These are phyloP conservation scores for Ogataea nitratoaversa DNA, from an alignment of 805 yeast genomes.

Conservation along the genomic window DNA sequence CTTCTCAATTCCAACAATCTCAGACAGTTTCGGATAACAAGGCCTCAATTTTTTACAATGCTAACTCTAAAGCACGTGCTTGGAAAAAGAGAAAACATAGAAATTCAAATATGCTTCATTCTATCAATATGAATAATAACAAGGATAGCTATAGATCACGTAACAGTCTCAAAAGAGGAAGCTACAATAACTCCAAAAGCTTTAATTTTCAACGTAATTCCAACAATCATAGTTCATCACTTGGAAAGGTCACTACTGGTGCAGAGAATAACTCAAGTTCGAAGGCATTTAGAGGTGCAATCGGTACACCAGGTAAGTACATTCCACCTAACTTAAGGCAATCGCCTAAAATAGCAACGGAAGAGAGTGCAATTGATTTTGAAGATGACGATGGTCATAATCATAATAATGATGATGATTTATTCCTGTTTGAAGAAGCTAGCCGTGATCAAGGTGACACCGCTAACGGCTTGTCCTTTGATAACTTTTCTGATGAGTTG, in stretches of 20 bases:
- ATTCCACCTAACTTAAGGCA: slow-evolving; percentile 66
- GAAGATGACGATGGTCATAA: slow-evolving; percentile 29
- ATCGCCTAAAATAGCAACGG: slow-evolving; percentile 33
- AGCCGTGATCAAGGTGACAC: slow-evolving; percentile 13
- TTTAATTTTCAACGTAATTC: not conserved
- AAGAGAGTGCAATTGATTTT: slow-evolving; percentile 20
- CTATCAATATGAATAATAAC: slow-evolving; percentile 14
- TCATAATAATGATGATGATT: slow-evolving; percentile 31
- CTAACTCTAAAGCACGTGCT: slow-evolving; percentile 24
- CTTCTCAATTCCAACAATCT: slow-evolving; percentile 20
- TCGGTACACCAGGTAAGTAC: slow-evolving; percentile 49
- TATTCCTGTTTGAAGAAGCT: slow-evolving; percentile 37
- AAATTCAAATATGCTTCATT: slow-evolving; percentile 11
- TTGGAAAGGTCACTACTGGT: slow-evolving; percentile 10
- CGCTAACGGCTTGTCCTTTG: not conserved
- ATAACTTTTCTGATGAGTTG: not conserved
- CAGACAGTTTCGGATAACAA: slow-evolving; percentile 9
- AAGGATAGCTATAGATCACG: slow-evolving; percentile 23
- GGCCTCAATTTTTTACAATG: slow-evolving; percentile 17
- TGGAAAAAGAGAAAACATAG: slow-evolving; percentile 28
- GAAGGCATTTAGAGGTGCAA: slow-evolving; percentile 13
- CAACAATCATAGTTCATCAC: slow-evolving; percentile 19
- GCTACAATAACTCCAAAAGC: slow-evolving; percentile 1
- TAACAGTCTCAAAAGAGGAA: slow-evolving; percentile 7
- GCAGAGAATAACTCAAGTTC: not conserved